phyloP scores from a whole-genome alignment of 306 rosid species.

The Boehmeria nivea region DNA sequence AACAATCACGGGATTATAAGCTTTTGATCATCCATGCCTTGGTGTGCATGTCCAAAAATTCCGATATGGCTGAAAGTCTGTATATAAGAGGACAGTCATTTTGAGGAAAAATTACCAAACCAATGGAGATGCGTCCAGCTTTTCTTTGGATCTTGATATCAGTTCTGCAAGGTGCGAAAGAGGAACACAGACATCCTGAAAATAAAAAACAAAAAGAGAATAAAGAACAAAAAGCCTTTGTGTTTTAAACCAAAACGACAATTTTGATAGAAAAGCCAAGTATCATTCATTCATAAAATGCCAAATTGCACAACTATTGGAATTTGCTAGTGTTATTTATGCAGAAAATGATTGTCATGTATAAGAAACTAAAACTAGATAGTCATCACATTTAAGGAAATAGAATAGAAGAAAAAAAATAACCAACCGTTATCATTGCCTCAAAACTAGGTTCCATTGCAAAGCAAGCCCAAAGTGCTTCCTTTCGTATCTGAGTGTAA shows the following conservation, averaged over 20 bases:
- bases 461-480: constrained; percentile 95
- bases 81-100: constrained; percentile 6
- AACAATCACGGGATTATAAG: constrained; percentile 21
- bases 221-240: background rate
- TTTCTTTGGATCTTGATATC: constrained; percentile 73
- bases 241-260: constrained; percentile 8
- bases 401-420: background rate
- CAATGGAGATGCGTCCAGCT: constrained; percentile 70
- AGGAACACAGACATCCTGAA: constrained; percentile 94
- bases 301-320: too few relatives aligned
- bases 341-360: too few relatives aligned
- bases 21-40: background rate
- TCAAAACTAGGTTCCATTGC: constrained; percentile 73
- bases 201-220: constrained; percentile 3
- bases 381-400: too few relatives aligned
- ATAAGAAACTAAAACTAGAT: too few relatives aligned
- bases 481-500: constrained; percentile 70
- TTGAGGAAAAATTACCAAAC: constrained; percentile 57
- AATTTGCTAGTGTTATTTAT: too few relatives aligned
- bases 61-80: background rate
- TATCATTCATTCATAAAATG: constrained; percentile 8
- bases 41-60: too few relatives aligned
- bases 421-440: constrained; percentile 79
- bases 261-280: constrained; percentile 1
- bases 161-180: constrained; percentile 80